phyloP scores from a whole-genome alignment of 176 grass and related monocot genomes.

The Cenchrus purpureus region DNA sequence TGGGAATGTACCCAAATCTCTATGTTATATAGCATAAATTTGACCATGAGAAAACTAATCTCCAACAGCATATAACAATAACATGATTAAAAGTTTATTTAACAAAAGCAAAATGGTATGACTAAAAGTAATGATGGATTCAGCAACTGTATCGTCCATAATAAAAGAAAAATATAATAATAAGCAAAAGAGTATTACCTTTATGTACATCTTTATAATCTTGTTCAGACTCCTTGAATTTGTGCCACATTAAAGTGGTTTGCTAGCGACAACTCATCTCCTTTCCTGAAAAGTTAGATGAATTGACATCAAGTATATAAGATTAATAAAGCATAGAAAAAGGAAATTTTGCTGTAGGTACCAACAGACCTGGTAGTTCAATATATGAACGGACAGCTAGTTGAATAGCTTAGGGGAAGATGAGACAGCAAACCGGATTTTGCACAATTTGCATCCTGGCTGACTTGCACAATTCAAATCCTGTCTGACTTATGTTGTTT shows the following conservation, averaged over 20 bases:
- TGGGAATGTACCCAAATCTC: neutral
- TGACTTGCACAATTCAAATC: neutral
- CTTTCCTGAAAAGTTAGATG: slow-evolving; percentile 3
- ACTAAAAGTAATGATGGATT: slow-evolving; percentile 20
- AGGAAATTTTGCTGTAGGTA: neutral
- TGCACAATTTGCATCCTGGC: neutral
- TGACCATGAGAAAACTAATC: neutral
- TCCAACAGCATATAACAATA: neutral
- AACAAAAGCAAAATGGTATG: neutral
- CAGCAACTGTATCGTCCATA: neutral
- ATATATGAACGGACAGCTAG: neutral
- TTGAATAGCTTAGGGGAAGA: neutral
- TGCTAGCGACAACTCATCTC: neutral
- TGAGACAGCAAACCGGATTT: neutral
- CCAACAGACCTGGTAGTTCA: slow-evolving; percentile 35
- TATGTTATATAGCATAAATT: neutral
- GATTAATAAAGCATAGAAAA: neutral
- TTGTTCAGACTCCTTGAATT: neutral
- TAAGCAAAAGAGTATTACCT: slow-evolving; percentile 10
- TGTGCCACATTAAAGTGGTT: neutral
- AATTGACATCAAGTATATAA: slow-evolving; percentile 3
- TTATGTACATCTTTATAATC: neutral
- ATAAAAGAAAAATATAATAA: neutral
- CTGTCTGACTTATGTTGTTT: neutral
- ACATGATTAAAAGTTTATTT: slow-evolving; percentile 6